Evolutionary conservation across 441 rosid species (phyloP).

Genomic region (Croton laevigatus): DNA sequence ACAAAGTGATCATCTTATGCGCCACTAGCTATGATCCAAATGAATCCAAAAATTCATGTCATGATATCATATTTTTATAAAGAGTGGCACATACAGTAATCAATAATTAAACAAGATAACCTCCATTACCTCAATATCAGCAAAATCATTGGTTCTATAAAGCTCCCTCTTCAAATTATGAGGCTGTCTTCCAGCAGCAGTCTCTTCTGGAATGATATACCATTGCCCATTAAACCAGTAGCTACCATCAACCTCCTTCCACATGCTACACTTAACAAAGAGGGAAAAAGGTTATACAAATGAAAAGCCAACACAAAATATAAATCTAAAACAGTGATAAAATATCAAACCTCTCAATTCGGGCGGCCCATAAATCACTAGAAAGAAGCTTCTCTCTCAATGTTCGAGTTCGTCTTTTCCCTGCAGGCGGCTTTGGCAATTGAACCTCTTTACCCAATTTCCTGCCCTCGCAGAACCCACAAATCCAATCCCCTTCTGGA

Average conservation of each 20-base stretch:
- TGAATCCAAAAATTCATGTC: neutral
- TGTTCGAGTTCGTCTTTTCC: conserved; percentile 66
- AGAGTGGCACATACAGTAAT: neutral
- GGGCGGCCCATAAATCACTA: conserved; percentile 81
- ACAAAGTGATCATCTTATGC: neutral
- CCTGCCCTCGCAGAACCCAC: conserved; percentile 59
- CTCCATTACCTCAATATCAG: conserved; percentile 65
- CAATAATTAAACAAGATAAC: conserved; percentile 14
- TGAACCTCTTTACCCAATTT: conserved; percentile 52
- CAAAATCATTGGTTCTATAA: conserved; percentile 72
- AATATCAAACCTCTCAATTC: conserved; percentile 54
- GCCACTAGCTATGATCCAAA: neutral
- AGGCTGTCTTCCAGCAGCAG: conserved; percentile 73
- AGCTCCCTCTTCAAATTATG: conserved; percentile 87
- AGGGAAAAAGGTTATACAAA: conserved; percentile 7
- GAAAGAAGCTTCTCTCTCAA: conserved; percentile 90
- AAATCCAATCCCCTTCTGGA: conserved; percentile 91
- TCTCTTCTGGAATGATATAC: conserved; percentile 94
- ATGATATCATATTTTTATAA: neutral
- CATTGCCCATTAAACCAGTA: conserved; percentile 74
- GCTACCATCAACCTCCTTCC: conserved; percentile 72
- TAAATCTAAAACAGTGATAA: neutral
- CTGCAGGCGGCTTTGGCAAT: conserved; percentile 54
- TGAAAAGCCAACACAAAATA: neutral
- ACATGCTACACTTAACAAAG: conserved; percentile 43